Evolutionary conservation across 1,284 basidiomycete genomes (phyloP).

Genomic region (Trametes polyzona): DNA sequence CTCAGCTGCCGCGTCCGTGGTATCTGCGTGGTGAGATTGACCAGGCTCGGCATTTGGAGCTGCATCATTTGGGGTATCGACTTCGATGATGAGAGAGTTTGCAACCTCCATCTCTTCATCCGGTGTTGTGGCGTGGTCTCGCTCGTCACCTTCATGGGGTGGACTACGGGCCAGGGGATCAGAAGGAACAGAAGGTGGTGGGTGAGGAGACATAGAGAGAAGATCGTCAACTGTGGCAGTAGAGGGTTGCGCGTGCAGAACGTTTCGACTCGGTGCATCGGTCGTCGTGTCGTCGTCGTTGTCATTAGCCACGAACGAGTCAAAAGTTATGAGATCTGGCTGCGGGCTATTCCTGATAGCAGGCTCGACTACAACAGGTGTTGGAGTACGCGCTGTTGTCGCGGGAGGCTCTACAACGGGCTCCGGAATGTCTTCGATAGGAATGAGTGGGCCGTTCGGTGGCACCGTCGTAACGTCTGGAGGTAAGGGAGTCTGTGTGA

Average conservation of each 20-base stretch:
- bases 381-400: too few relatives aligned
- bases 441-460: background rate
- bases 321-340: slow-evolving; percentile 46
- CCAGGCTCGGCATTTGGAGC: background rate
- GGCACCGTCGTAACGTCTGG: background rate
- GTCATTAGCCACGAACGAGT: slow-evolving; percentile 39
- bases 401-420: slow-evolving; percentile 3
- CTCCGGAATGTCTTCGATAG: slow-evolving; percentile 6
- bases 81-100: slow-evolving; percentile 9
- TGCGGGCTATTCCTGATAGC: slow-evolving; percentile 19
- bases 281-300: slow-evolving; percentile 6
- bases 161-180: background rate
- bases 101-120: slow-evolving; percentile 29
- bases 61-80: background rate
- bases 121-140: slow-evolving; percentile 12
- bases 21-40: background rate
- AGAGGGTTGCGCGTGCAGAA: background rate
- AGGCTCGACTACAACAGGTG: slow-evolving; percentile 1
- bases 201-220: slow-evolving; percentile 41
- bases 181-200: slow-evolving; percentile 8
- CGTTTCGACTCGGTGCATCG: background rate
- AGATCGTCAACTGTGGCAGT: slow-evolving; percentile 44
- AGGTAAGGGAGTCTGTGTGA: background rate
- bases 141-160: background rate
- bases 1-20: background rate